Base-by-base conservation (phyloP, 768 basidiomycete genomes). In the Lentinula boryana region DNA sequence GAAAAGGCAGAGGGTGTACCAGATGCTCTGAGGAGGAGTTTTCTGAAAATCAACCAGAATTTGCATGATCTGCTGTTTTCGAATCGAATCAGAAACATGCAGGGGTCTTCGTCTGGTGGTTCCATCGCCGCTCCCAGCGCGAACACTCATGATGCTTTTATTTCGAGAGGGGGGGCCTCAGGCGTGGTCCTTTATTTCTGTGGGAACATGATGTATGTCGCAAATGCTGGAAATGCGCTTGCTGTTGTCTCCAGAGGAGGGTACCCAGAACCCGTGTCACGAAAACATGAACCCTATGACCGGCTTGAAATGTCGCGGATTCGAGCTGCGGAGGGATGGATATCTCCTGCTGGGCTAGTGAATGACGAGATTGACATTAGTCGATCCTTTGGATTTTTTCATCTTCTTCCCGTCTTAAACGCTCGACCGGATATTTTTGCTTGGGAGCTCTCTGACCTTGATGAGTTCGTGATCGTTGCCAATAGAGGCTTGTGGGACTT, bases 391-490 rank as follows among this genome's bases (percentile, higher is more conserved):
- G 97, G 97, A 0, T 93, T 89, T 74, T 98, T 86, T 76, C 86
- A 92, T 67, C 84, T 93, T 27, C 81, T 93, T 50, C 96, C 95
- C 0, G 85, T 95, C 36, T 83, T 98, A 71, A 96, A 96, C 69
- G 87, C 97, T 0, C 81, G 89, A 5, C 96, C 97, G 0, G 84
- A 93, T 70, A 83, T 96, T 63, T 77, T 76, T 64, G 78, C 76
- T 4, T 85, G 88, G 63, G 80, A 86, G 51, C 75, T 99, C 16
- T 81, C 85, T 2, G 88, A 92, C 63, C 81, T 86, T 58, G 97
- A 99, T 72, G 96, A 99, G 72, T 97, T 98, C 68, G 84, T 98
- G 67, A 96, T 99, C 75, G 83, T 99, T 62, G 97, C 88, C 32
- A 98, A 98, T 70, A 83, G 86, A 5, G 93, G 93, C 0, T 71